Evolutionary conservation across 148 eudicot species (phyloP).

Genomic region (Rheum nobile): DNA sequence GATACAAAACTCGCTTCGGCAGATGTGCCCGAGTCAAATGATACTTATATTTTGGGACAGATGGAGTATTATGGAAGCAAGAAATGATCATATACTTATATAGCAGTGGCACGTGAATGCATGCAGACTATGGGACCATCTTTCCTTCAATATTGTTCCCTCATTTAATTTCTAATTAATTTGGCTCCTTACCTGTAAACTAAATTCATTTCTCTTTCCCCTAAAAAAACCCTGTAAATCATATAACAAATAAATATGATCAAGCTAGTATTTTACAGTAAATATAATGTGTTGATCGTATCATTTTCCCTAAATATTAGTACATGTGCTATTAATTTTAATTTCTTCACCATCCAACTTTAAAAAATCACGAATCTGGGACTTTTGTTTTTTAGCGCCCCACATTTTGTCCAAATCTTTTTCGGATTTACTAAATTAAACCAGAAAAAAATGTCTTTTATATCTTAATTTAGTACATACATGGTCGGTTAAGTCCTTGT

Average conservation of each 20-base stretch:
- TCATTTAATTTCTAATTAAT: not conserved
- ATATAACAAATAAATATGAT: too few species aligned
- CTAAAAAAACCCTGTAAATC: too few species aligned
- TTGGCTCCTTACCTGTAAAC: not conserved
- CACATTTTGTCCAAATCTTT: not conserved
- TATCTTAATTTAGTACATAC: too few species aligned
- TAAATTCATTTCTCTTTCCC: not conserved
- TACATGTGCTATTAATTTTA: too few species aligned
- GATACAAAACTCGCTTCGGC: too few species aligned
- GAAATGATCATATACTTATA: not conserved
- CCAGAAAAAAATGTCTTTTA: not conserved
- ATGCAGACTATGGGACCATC: conserved; percentile 54
- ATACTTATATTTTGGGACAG: too few species aligned
- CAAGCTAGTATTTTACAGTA: too few species aligned
- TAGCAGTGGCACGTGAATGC: conserved; percentile 64
- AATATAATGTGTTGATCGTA: too few species aligned
- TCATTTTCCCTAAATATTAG: too few species aligned
- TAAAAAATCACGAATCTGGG: not conserved
- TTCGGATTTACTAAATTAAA: not conserved
- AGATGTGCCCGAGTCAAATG: too few species aligned
- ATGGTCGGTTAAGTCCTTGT: too few species aligned
- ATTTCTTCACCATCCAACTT: not conserved
- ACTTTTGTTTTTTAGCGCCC: not conserved
- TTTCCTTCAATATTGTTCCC: not conserved
- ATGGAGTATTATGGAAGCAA: conserved; percentile 24